phyloP scores from a whole-genome alignment of 2,329 filamentous ascomycete species.

The Venturia aucupariae region DNA sequence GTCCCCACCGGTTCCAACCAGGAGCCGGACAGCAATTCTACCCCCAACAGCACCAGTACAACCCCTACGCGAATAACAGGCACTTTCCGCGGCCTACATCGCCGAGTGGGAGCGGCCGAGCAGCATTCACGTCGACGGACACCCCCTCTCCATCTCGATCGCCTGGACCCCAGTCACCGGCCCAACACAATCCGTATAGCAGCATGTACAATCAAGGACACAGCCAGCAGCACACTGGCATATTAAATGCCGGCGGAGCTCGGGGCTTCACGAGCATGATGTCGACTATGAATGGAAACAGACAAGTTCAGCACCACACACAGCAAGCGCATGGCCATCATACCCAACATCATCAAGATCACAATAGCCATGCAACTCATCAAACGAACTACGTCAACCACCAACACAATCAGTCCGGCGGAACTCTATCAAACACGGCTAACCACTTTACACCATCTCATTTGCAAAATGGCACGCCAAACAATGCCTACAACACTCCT shows the following conservation, averaged over 20 bases:
- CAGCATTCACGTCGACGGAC: constrained; percentile 24
- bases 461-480: constrained; percentile 50
- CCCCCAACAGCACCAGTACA: constrained; percentile 29
- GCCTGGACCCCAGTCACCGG: constrained; percentile 42
- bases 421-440: constrained; percentile 55
- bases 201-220: constrained; percentile 59
- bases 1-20: constrained; percentile 53
- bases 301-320: constrained; percentile 27
- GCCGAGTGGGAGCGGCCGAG: background rate
- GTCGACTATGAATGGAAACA: constrained; percentile 13
- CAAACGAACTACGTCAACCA: constrained; percentile 52
- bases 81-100: constrained; percentile 12
- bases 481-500: constrained; percentile 45
- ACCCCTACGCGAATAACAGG: constrained; percentile 26
- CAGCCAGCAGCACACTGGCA: constrained; percentile 43
- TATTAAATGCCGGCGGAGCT: background rate
- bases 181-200: constrained; percentile 60
- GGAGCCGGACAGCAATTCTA: constrained; percentile 53
- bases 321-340: constrained; percentile 41
- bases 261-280: background rate
- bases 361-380: constrained; percentile 53
- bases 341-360: constrained; percentile 52
- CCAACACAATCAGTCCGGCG: constrained; percentile 50
- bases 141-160: constrained; percentile 51
- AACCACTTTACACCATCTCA: constrained; percentile 52